Percentiles rank a stretch among this genome's conserved stretches.
These are phyloP conservation scores for Picea sitchensis DNA, from an alignment of 75 land plant species.

Conservation along the genomic window DNA sequence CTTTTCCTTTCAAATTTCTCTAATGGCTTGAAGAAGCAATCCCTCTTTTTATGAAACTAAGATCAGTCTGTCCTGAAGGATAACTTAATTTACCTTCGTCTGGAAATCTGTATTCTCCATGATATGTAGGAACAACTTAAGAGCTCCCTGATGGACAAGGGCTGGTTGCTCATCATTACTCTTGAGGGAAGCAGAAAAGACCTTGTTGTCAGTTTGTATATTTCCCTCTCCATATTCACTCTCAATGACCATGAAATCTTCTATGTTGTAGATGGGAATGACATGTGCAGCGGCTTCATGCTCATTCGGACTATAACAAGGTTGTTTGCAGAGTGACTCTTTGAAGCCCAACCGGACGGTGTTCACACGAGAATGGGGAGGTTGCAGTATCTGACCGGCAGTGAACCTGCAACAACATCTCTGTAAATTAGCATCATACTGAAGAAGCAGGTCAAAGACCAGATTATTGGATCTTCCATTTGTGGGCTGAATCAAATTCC, in stretches of 20 bases:
- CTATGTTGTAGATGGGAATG: too few relatives aligned
- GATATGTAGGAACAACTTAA: background rate
- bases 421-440: background rate
- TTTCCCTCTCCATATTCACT: background rate
- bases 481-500: too few relatives aligned
- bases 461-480: background rate
- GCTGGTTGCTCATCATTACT: background rate
- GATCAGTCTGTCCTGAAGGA: background rate
- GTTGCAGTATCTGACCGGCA: background rate
- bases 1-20: too few relatives aligned
- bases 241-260: background rate
- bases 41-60: background rate
- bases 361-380: background rate
- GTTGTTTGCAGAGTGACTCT: background rate
- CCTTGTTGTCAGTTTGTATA: background rate
- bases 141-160: background rate
- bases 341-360: background rate
- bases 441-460: too few relatives aligned
- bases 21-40: too few relatives aligned
- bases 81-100: background rate
- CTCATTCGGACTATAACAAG: background rate
- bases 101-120: background rate
- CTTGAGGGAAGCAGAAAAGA: background rate
- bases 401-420: slow-evolving; percentile 4
- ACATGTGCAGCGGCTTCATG: background rate